Conservation (phyloP, 108 stramenopile genomes). For the Aurantiochytrium sp. region DNA sequence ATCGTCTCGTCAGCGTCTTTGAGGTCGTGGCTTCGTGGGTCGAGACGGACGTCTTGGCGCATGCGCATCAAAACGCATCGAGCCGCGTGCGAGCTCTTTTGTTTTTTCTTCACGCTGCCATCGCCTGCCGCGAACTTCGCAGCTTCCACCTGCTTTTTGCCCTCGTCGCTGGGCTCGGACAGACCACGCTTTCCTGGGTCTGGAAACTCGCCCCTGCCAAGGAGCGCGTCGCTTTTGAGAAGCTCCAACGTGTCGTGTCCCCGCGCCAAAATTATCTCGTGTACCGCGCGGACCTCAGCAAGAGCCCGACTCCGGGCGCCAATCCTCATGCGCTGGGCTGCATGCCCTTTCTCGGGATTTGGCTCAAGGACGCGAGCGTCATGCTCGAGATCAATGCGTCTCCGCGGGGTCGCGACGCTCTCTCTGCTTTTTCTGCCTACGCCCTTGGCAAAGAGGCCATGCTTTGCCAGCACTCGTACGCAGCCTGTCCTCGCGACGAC, state of each 20-base stretch:
- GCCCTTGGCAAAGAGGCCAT: not conserved
- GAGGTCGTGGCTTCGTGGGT: not conserved
- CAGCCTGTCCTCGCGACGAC: not conserved
- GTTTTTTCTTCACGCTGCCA: not conserved
- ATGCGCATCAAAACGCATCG: not conserved
- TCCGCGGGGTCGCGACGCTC: not conserved
- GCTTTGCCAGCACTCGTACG: not conserved
- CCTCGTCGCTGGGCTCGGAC: not conserved
- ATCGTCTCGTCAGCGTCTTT: not conserved
- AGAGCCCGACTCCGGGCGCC: not conserved
- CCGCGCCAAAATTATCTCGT: slow-evolving; percentile 1
- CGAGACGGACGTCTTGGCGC: not conserved
- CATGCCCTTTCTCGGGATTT: not conserved
- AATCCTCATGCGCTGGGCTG: not conserved
- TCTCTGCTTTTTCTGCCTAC: not conserved
- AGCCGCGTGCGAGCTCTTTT: not conserved
- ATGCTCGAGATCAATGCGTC: not conserved
- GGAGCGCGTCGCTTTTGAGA: not conserved
- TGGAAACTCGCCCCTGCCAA: not conserved
- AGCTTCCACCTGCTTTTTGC: not conserved
- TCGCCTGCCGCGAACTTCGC: not conserved
- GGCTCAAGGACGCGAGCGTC: not conserved
- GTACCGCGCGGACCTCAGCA: not conserved
- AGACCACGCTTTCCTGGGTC: not conserved
- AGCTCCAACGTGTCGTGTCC: not conserved